Evolutionary conservation across 371 early-diverging fungal genomes (phyloP).

Genomic region (Rhizopus stolonifer): DNA sequence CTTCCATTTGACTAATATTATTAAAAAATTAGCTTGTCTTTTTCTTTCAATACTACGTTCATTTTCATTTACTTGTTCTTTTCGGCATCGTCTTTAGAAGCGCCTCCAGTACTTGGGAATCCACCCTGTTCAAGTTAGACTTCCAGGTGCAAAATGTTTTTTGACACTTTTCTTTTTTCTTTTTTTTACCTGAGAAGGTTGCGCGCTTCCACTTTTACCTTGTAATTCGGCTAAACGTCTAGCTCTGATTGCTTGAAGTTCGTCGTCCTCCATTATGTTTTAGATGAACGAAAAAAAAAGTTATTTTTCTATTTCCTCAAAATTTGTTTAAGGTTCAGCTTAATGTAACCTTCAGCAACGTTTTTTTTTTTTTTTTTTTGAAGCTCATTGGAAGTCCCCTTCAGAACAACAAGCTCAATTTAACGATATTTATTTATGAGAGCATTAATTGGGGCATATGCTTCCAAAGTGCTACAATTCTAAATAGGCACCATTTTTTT

Average conservation of each 20-base stretch:
- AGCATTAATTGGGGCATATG: too few species aligned
- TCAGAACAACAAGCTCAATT: too few species aligned
- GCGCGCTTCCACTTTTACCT: constrained; percentile 25
- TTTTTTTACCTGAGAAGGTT: constrained; percentile 15
- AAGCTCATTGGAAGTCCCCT: too few species aligned
- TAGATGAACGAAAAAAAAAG: constrained; percentile 1
- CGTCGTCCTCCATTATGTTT: constrained; percentile 76
- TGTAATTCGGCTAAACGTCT: constrained; percentile 73
- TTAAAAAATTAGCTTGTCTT: not conserved
- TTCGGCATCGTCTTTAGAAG: constrained; percentile 45
- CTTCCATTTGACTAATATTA: constrained; percentile 69
- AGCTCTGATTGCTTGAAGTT: constrained; percentile 82
- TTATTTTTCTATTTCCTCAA: constrained; percentile 2
- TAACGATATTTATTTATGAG: too few species aligned
- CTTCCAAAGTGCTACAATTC: too few species aligned
- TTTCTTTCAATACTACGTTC: not conserved
- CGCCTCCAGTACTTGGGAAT: constrained; percentile 14
- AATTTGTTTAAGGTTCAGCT: not conserved
- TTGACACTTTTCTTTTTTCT: not conserved
- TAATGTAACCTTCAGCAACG: constrained; percentile 1
- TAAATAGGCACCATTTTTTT: too few species aligned
- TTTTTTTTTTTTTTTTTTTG: too few species aligned
- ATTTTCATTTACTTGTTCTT: constrained; percentile 38
- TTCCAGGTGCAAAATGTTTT: not conserved
- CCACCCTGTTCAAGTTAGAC: constrained; percentile 3